Conservation (phyloP, 1,284 basidiomycete genomes). For the Xerocomus minutiporus region DNA sequence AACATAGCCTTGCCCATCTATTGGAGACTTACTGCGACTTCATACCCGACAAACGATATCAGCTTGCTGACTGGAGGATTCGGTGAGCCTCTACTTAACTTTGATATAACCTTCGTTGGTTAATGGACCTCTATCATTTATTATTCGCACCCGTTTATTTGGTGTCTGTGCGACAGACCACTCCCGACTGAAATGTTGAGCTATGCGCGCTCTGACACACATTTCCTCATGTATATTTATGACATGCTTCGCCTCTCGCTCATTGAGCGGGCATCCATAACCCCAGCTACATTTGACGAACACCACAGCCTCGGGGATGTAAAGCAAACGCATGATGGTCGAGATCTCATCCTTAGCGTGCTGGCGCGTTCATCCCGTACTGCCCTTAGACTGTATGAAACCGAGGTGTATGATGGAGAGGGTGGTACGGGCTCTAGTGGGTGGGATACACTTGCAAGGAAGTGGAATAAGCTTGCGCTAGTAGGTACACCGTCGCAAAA, state of each 20-base stretch:
- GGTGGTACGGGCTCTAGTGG: conserved; percentile 65
- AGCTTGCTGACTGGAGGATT: conserved; percentile 96
- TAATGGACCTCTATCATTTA: conserved; percentile 1
- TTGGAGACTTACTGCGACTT: conserved; percentile 91
- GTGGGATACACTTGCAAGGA: conserved; percentile 73
- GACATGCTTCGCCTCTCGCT: conserved; percentile 89
- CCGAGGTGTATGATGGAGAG: conserved; percentile 64
- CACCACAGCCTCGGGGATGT: conserved; percentile 13
- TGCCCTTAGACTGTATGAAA: conserved; percentile 62
- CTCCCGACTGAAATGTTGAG: conserved; percentile 84
- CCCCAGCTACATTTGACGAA: conserved; percentile 29
- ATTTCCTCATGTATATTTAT: conserved; percentile 91
- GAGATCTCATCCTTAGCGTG: conserved; percentile 49
- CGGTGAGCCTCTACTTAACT: conserved; percentile 43
- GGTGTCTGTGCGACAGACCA: conserved; percentile 46
- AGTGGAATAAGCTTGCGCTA: conserved; percentile 67
- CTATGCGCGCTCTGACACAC: conserved; percentile 95
- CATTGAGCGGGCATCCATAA: conserved; percentile 52
- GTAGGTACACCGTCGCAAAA: conserved; percentile 35
- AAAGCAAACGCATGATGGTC: conserved; percentile 17
- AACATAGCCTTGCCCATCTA: conserved; percentile 79
- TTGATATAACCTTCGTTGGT: not conserved
- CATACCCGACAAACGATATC: conserved; percentile 92
- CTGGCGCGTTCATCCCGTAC: conserved; percentile 70
- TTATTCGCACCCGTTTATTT: not conserved